Evolutionary conservation across 257 asterid genomes (phyloP).

Genomic region (Lycium ferocissimum): DNA sequence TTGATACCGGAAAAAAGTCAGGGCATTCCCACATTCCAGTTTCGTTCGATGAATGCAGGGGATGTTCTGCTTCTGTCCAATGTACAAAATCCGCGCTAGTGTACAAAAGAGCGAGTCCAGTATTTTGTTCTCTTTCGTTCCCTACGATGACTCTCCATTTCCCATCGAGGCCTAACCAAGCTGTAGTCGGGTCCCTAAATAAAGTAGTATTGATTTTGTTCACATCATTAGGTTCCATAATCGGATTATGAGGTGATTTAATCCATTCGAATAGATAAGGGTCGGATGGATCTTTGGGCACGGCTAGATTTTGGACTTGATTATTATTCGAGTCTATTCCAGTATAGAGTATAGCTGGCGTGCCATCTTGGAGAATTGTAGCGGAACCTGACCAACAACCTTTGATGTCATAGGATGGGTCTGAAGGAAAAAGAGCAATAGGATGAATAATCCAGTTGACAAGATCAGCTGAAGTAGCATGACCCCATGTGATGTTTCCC

Average conservation of each 20-base stretch:
- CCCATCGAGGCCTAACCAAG: constrained; percentile 50
- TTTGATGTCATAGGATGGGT: constrained; percentile 23
- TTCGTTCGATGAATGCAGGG: constrained; percentile 36
- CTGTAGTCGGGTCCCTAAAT: constrained; percentile 57
- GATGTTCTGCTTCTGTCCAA: constrained; percentile 28
- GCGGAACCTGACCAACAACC: constrained; percentile 55
- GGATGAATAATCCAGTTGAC: constrained; percentile 60
- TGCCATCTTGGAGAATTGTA: constrained; percentile 47
- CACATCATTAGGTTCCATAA: constrained; percentile 40
- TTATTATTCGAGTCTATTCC: constrained; percentile 42
- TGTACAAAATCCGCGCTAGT: constrained; percentile 45
- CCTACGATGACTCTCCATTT: constrained; percentile 52
- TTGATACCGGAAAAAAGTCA: constrained; percentile 30
- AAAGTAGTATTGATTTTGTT: constrained; percentile 7
- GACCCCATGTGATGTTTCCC: constrained; percentile 57
- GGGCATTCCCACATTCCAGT: constrained; percentile 57
- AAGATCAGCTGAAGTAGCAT: constrained; percentile 31
- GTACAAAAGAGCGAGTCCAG: constrained; percentile 42
- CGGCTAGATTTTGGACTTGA: constrained; percentile 66
- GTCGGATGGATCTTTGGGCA: constrained; percentile 56
- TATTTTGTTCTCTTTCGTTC: constrained; percentile 20
- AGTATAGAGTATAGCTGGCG: constrained; percentile 63
- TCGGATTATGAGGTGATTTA: constrained; percentile 53
- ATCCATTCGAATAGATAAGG: constrained; percentile 60
- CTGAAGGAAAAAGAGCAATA: constrained; percentile 49